Evolutionary conservation across 2,329 filamentous ascomycete genomes (phyloP).

Genomic region (Botrytis medusae): DNA sequence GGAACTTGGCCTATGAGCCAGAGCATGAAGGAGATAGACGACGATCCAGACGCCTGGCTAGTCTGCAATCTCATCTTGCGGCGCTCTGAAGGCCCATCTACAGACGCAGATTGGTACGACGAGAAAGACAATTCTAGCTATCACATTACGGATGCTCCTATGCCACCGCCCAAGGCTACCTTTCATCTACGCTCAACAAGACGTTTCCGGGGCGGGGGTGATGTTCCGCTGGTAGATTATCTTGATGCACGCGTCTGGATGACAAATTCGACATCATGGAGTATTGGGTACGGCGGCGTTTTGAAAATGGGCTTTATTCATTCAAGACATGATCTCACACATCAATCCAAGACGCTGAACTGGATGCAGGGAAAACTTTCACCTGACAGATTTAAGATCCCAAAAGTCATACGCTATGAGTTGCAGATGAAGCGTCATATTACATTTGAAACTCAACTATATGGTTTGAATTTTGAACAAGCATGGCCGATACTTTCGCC

Average conservation of each 20-base stretch:
- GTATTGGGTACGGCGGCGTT: background rate
- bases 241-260: background rate
- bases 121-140: conserved; percentile 3
- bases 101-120: background rate
- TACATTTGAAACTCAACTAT: background rate
- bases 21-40: background rate
- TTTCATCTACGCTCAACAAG: too few relatives aligned
- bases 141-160: background rate
- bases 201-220: background rate
- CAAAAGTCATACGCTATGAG: background rate
- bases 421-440: background rate
- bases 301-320: background rate
- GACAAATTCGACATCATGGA: too few relatives aligned
- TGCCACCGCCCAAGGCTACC: background rate
- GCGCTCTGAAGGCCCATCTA: background rate
- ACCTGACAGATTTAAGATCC: background rate
- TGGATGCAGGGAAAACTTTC: background rate
- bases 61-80: background rate
- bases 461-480: background rate
- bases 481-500: background rate
- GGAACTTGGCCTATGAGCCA: background rate
- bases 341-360: background rate
- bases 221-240: rapidly evolving
- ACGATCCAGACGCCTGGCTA: background rate
- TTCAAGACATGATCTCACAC: background rate